Evolutionary conservation across 83 land plant species (phyloP), one percentile per base, ranked within the genome.

Genomic region (Picea engelmannii): DNA sequence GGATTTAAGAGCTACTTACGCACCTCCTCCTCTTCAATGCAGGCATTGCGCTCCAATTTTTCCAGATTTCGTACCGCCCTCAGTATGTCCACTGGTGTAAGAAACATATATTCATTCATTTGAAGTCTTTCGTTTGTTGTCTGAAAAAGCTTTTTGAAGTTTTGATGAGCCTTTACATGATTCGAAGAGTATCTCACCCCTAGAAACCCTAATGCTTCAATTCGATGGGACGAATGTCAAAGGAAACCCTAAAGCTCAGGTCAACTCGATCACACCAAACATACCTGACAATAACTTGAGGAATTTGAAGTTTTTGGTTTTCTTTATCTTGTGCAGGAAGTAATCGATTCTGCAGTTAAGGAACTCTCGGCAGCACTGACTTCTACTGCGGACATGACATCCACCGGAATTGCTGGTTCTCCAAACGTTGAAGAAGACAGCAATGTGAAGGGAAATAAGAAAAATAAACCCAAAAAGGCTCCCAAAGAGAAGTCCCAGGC

Each of bases 1-100:
- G 77, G 77, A 74, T n/a, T 47, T 74, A 74, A 47, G 59, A 47
- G 77, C 77, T 74, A 74, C 77, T 47, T 74, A 74, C 31, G 59
- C 31, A 59, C 77, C 59, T 74, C 77, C 27, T 74, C 55, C 77
- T 42, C 12, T 47, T 74, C 59, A 74, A 74, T 74, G 77, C 59
- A 74, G 77, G 77, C 77, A 74, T 24, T 74, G 1, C 59, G 27
- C 9, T 49, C 16, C 7, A 15, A 11, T 74, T n/a, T 42, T 23
- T 74, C 25, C 59, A 55, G 59, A 55, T 55, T 12, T 55, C 59
- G 59, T 12, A 55, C 58, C 17, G 23, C 59, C 25, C 58, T 74
- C 77, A 49, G 13, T 42, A 74, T 74, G 77, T 74, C 77, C 49
- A 47, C 59, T 23, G 23, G 58, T 42, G 77, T 74, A 74, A n/a